These are phyloP conservation scores for Schizochytrium sp. DNA, from an alignment of 108 stramenopile species.

Conservation along the genomic window DNA sequence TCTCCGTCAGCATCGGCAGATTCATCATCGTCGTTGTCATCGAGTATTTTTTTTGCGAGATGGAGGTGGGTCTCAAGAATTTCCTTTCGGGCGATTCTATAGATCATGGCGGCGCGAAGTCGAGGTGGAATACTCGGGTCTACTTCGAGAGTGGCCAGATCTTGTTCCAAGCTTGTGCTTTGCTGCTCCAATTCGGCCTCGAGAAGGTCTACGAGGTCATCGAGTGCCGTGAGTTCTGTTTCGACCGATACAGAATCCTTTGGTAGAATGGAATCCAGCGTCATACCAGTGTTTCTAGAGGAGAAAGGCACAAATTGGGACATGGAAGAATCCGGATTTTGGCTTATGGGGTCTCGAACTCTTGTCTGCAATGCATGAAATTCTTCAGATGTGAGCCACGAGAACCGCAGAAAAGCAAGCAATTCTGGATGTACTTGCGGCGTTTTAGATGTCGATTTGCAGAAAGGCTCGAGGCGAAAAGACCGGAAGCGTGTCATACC, in stretches of 20 bases:
- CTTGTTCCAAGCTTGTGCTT: background rate
- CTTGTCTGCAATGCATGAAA: background rate
- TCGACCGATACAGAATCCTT: background rate
- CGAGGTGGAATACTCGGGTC: conserved; percentile 8
- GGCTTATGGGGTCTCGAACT: background rate
- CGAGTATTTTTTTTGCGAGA: too few species aligned
- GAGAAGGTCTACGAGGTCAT: background rate
- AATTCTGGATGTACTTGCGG: background rate
- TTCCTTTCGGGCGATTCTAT: background rate
- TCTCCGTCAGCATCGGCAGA: too few species aligned
- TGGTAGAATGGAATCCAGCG: background rate
- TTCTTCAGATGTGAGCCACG: background rate
- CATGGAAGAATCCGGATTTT: background rate
- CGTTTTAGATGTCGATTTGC: conserved; percentile 5
- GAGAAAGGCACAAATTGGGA: background rate
- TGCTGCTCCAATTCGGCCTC: background rate
- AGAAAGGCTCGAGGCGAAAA: conserved; percentile 5
- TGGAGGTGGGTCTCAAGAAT: background rate
- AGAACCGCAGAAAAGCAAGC: background rate
- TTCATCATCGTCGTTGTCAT: too few species aligned
- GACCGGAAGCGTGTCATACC: background rate
- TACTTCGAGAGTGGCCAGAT: background rate
- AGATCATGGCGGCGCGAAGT: conserved; percentile 27
- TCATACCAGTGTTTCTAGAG: background rate
- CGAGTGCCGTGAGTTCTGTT: background rate